These are phyloP conservation scores for Petunia axillaris DNA, from an alignment of 257 asterid species.

Conservation along the genomic window DNA sequence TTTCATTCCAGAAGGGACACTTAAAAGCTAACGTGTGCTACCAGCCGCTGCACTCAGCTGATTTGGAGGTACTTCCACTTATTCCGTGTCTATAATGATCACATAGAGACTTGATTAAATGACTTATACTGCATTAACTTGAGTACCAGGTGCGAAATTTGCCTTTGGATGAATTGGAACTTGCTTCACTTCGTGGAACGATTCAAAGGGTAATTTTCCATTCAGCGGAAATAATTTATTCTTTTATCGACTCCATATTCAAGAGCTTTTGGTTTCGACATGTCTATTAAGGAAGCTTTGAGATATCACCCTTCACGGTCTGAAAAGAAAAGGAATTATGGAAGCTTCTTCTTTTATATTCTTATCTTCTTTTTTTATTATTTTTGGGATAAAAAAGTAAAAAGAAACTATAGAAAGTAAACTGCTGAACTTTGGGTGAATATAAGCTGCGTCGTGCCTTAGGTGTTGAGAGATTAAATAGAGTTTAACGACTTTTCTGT, in stretches of 20 bases:
- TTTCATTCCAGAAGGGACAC: constrained; percentile 96
- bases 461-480: constrained; percentile 14
- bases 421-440: constrained; percentile 22
- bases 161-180: constrained; percentile 98
- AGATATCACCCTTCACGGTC: background rate
- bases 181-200: constrained; percentile 96
- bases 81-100: constrained; percentile 16
- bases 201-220: constrained; percentile 73
- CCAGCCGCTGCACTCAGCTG: constrained; percentile 82
- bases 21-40: constrained; percentile 85
- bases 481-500: constrained; percentile 19
- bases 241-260: background rate
- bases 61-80: constrained; percentile 72
- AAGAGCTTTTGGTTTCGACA: constrained; percentile 14
- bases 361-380: background rate
- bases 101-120: constrained; percentile 17
- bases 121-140: constrained; percentile 28
- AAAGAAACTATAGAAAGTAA: constrained; percentile 4
- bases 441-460: background rate
- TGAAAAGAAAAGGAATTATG: background rate
- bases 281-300: constrained; percentile 16
- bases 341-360: background rate
- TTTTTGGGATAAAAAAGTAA: background rate
- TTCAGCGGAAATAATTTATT: background rate
- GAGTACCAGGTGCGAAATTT: constrained; percentile 78